Evolutionary conservation across 2,329 filamentous ascomycete genomes (phyloP), one percentile per base, ranked within the genome.

Genomic region (Orbilia brochopaga): DNA sequence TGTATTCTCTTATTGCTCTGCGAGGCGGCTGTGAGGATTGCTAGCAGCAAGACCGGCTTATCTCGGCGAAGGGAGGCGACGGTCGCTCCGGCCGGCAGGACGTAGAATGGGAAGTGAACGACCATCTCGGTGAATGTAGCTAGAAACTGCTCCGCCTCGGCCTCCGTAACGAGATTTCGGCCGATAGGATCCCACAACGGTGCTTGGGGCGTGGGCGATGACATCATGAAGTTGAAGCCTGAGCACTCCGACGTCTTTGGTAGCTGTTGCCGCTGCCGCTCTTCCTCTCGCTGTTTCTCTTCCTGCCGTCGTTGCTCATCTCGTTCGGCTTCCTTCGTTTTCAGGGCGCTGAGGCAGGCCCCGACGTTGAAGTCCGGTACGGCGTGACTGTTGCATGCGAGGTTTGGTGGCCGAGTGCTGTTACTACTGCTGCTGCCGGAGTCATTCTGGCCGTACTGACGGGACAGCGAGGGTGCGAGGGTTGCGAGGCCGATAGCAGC

Each of bases 11-110:
- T 75, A n/a, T 82, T 82, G 10, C 82, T 81, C 1, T 80, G 81
- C 35, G 83, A 83, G 2, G 83, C 82, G 0, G 82, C 81, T 1
- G 84, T 82, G 0, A 87, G 77, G 17, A 86, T 82, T 1, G 85
- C 82, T 11, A 87, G 77, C 37, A 87, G 76, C 17, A 86, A 78
- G 74, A 86, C 85, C 0, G 85, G 85, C 24, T 80, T 79, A 1
- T 80, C 78, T 21, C 79, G 78, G 1, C 84, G 82, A 44, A 86
- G 78, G 0, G 77, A 78, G 3, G 79, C 75, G 3, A 85, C 82
- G 0, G 81, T 81, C 0, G 79, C 79, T 10, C 80, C 81, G 0
- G 78, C 78, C 0, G 76, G 77, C 5, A 83, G 78, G 2, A 78
- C 74, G n/a, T 83, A 79, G 69, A 79, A 83, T 0, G 82, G 84